Percentiles rank a stretch among this genome's conserved stretches.
Evolutionary conservation across 176 grass and related monocot genomes (phyloP).

Genomic region (Cenchrus americanus): DNA sequence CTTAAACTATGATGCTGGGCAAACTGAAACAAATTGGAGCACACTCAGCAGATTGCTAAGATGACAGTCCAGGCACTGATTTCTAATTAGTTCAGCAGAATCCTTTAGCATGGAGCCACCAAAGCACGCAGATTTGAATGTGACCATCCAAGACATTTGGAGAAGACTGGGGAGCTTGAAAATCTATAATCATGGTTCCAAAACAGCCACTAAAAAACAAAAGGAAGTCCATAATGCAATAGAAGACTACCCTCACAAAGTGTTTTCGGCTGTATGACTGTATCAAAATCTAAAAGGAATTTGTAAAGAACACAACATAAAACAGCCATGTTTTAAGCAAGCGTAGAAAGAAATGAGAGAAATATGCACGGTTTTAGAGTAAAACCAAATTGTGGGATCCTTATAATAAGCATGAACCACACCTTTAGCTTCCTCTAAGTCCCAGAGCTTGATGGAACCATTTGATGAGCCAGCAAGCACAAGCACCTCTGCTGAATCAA

Average conservation of each 20-base stretch:
- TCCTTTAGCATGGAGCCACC: constrained; percentile 10
- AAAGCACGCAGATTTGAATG: background rate
- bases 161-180: background rate
- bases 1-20: constrained; percentile 7
- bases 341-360: background rate
- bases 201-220: background rate
- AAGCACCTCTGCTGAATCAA: constrained; percentile 91
- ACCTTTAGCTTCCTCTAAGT: constrained; percentile 96
- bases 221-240: background rate
- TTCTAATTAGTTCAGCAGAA: constrained; percentile 3
- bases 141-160: background rate
- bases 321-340: constrained; percentile 25
- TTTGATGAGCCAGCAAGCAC: constrained; percentile 92
- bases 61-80: background rate
- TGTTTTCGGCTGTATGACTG: background rate
- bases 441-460: constrained; percentile 95
- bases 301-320: background rate
- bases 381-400: background rate
- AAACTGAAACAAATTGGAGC: background rate
- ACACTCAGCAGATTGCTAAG: background rate
- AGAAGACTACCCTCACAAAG: background rate
- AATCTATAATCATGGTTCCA: background rate
- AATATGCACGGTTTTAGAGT: constrained; percentile 7
- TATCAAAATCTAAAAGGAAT: constrained; percentile 29
- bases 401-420: constrained; percentile 34